Percentiles rank a stretch among this genome's conserved stretches.
Evolutionary conservation across 305 asterid genomes (phyloP).

Genomic region (Andrographis paniculata): DNA sequence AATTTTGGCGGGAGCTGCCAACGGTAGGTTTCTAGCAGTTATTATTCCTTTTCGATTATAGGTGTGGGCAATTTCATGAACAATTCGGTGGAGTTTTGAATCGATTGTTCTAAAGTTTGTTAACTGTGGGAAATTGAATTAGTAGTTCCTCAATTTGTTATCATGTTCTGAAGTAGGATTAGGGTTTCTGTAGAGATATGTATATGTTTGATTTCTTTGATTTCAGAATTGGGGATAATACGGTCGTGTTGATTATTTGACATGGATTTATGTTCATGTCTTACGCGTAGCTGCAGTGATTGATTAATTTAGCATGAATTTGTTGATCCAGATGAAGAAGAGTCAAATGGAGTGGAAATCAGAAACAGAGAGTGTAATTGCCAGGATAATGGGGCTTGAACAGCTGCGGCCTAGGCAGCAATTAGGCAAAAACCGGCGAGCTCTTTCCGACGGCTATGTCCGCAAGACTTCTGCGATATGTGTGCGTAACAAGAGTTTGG

Average conservation of each 20-base stretch:
- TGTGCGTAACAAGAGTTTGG: constrained; percentile 31
- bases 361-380: constrained; percentile 52
- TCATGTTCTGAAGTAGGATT: background rate
- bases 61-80: constrained; percentile 16
- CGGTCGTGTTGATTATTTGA: constrained; percentile 10
- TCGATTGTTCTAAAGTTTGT: constrained; percentile 10
- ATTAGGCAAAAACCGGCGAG: constrained; percentile 25
- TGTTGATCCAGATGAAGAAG: constrained; percentile 28
- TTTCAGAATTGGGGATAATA: background rate
- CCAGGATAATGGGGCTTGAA: constrained; percentile 48
- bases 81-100: constrained; percentile 5
- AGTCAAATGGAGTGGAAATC: constrained; percentile 31
- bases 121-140: background rate
- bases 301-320: constrained; percentile 12
- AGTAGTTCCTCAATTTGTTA: background rate
- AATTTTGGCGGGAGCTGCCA: constrained; percentile 28
- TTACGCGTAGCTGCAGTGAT: background rate
- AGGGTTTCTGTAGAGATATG: no score
- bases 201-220: no score
- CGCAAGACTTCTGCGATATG: constrained; percentile 47
- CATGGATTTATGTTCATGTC: constrained; percentile 9
- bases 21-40: background rate
- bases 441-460: constrained; percentile 53
- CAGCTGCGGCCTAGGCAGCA: constrained; percentile 30
- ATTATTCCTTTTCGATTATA: constrained; percentile 13